These are phyloP conservation scores for Gentiana dahurica DNA, from an alignment of 257 asterid species.

Conservation along the genomic window DNA sequence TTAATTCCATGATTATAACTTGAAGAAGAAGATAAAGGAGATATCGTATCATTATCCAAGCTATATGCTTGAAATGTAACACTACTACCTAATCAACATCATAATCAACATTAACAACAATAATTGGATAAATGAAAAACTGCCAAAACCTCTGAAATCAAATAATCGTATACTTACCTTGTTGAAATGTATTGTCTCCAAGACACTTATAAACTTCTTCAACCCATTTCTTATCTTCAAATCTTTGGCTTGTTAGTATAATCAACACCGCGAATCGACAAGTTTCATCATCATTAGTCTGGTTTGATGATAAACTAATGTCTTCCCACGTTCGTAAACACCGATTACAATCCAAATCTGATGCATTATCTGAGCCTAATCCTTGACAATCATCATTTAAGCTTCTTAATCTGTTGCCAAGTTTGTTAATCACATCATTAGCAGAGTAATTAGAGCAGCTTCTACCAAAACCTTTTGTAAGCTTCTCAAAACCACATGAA, in stretches of 20 bases:
- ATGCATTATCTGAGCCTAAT: slow-evolving; percentile 20
- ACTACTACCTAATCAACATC: too few species aligned
- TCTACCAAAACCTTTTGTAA: slow-evolving; percentile 40
- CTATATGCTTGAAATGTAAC: too few species aligned
- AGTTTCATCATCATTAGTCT: slow-evolving; percentile 10
- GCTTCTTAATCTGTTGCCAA: slow-evolving; percentile 21
- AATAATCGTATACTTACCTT: neutral
- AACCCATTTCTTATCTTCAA: slow-evolving; percentile 38
- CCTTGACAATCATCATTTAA: slow-evolving; percentile 31
- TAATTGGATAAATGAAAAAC: too few species aligned
- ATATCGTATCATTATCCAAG: neutral
- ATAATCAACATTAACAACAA: too few species aligned
- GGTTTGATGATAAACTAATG: slow-evolving; percentile 2
- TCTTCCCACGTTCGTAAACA: slow-evolving; percentile 41
- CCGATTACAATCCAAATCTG: slow-evolving; percentile 22
- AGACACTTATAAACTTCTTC: slow-evolving; percentile 37
- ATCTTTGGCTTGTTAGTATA: slow-evolving; percentile 37
- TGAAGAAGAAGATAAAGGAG: slow-evolving; percentile 5
- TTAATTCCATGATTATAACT: slow-evolving; percentile 24
- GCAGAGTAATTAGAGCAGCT: slow-evolving; percentile 51
- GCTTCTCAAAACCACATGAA: slow-evolving; percentile 46
- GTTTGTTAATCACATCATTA: slow-evolving; percentile 25
- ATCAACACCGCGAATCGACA: slow-evolving; percentile 48
- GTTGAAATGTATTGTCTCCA: slow-evolving; percentile 22
- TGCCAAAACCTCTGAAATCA: too few species aligned